These are phyloP conservation scores for Globisporangium uncinulatum DNA, from an alignment of 352 stramenopile species.

Conservation along the genomic window DNA sequence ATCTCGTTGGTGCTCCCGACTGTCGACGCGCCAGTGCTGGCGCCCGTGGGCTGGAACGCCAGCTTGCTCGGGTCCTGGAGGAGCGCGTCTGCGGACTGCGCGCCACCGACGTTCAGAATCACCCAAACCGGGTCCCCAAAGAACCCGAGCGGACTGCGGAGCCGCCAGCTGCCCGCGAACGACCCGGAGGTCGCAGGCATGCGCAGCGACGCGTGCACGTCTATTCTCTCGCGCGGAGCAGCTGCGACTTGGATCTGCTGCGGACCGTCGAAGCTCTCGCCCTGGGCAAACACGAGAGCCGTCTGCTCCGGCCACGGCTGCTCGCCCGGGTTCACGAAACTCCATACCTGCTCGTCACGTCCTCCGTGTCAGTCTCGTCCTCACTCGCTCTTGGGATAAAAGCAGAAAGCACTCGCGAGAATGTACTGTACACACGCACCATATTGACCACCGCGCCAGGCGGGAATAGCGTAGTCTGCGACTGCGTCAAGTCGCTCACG, in stretches of 20 bases:
- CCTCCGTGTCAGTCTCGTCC: no score
- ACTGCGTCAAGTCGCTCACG: slow-evolving; percentile 57
- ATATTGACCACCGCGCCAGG: slow-evolving; percentile 48
- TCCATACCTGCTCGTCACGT: slow-evolving; percentile 46
- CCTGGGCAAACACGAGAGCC: slow-evolving; percentile 58
- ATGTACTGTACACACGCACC: slow-evolving; percentile 39
- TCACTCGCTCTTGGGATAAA: no score
- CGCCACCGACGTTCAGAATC: slow-evolving; percentile 48
- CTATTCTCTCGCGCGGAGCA: slow-evolving; percentile 44
- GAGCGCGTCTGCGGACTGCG: slow-evolving; percentile 19
- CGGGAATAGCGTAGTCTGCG: slow-evolving; percentile 47
- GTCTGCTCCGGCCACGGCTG: slow-evolving; percentile 55
- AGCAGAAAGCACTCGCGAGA: no score
- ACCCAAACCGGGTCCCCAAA: slow-evolving; percentile 81
- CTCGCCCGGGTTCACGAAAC: slow-evolving; percentile 63
- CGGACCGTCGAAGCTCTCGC: slow-evolving; percentile 52
- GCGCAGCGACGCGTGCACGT: slow-evolving; percentile 46
- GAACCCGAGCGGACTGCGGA: slow-evolving; percentile 51
- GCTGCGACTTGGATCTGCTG: slow-evolving; percentile 46
- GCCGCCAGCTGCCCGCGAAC: slow-evolving; percentile 71
- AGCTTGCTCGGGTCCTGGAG: slow-evolving; percentile 13
- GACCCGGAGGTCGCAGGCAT: slow-evolving; percentile 53
- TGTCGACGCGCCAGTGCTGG: neutral
- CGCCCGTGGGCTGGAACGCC: slow-evolving; percentile 10
- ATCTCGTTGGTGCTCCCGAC: slow-evolving; percentile 12